These are phyloP conservation scores for Citrus hindsii DNA, from an alignment of 345 rosid genomes.

Conservation along the genomic window DNA sequence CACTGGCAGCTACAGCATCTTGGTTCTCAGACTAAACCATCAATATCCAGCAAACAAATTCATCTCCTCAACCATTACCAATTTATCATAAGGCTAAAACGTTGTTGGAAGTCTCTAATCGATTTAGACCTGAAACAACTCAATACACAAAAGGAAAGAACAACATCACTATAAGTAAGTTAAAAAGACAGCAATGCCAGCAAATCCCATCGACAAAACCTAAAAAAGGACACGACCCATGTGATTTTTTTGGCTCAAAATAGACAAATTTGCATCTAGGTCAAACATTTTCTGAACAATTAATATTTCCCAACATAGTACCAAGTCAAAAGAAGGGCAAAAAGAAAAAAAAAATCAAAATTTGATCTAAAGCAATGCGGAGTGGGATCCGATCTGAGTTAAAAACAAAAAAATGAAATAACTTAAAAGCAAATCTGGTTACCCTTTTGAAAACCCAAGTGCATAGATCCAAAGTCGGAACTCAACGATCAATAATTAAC, in stretches of 20 bases:
- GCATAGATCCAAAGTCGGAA: slow-evolving; percentile 9
- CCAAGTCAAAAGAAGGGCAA: neutral
- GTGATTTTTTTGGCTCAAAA: neutral
- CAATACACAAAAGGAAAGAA: neutral
- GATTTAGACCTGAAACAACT: slow-evolving; percentile 1
- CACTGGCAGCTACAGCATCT: slow-evolving; percentile 14
- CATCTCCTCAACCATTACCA: slow-evolving; percentile 12
- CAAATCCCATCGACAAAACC: neutral
- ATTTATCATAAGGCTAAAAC: neutral
- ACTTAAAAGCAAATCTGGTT: neutral
- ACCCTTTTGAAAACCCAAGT: neutral
- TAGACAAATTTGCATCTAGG: neutral
- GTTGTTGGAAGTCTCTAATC: neutral
- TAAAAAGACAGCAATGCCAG: slow-evolving; percentile 3
- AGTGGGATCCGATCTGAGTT: slow-evolving; percentile 17
- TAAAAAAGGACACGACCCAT: neutral
- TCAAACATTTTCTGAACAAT: slow-evolving; percentile 1
- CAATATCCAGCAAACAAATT: slow-evolving; percentile 6
- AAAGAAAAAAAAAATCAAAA: neutral
- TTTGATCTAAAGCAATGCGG: slow-evolving; percentile 5
- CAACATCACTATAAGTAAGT: neutral
- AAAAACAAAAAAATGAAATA: neutral
- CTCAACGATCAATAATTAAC: neutral
- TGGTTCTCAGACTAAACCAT: slow-evolving; percentile 15
- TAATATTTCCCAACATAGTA: neutral